A percentile compares a stretch with the other conserved stretches of the same genome.
These are phyloP conservation scores for Lizonia empirigonia DNA, from an alignment of 2,329 filamentous ascomycete genomes.

Conservation along the genomic window DNA sequence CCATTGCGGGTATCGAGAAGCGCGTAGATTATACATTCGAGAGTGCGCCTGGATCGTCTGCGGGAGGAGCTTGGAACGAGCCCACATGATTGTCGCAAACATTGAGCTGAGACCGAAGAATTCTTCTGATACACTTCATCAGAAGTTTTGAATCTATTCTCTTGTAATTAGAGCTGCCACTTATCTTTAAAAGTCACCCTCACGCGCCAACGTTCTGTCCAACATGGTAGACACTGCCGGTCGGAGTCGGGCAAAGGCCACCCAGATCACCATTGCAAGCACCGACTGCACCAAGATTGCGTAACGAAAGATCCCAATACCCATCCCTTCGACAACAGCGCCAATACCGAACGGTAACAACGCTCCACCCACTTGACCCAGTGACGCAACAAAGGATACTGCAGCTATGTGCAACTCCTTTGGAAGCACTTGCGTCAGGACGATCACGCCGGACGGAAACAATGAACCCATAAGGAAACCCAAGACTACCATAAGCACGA, in stretches of 20 bases:
- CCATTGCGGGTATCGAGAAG: constrained; percentile 1
- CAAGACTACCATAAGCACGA: constrained; percentile 40
- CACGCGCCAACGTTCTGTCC: neutral
- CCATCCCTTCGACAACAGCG: constrained; percentile 47
- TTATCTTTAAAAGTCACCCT: neutral
- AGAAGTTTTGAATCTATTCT: too few relatives aligned
- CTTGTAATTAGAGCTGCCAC: neutral
- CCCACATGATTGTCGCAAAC: neutral
- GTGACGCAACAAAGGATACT: constrained; percentile 52
- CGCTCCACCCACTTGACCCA: constrained; percentile 54
- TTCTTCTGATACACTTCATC: too few relatives aligned
- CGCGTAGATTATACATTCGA: neutral
- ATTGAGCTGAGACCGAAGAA: neutral
- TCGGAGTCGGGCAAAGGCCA: constrained; percentile 20
- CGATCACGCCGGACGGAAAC: constrained; percentile 51
- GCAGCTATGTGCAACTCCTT: constrained; percentile 50
- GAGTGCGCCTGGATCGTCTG: neutral
- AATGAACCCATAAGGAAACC: constrained; percentile 52
- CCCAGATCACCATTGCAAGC: constrained; percentile 33
- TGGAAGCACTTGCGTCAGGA: constrained; percentile 48
- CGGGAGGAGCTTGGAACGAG: neutral
- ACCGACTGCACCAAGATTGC: constrained; percentile 32
- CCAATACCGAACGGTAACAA: constrained; percentile 54
- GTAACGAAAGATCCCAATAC: constrained; percentile 48
- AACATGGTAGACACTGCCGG: neutral